Base-by-base conservation (phyloP, 768 basidiomycete species). In the Boletus rubroflammeus region DNA sequence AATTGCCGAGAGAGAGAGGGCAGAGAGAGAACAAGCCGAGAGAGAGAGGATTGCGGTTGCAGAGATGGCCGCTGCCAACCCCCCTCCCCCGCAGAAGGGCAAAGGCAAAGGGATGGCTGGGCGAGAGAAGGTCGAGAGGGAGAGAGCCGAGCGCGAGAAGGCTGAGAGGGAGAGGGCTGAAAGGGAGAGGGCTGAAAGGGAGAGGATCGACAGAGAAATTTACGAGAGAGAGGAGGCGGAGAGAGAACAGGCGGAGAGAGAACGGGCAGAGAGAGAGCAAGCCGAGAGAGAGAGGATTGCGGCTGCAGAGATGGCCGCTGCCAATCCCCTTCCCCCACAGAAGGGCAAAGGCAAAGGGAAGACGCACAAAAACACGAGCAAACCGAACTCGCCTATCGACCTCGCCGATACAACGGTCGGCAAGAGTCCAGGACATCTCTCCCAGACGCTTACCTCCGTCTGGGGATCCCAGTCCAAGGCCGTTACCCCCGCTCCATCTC, bases 381-480 rank as follows among this genome's bases (percentile, higher is more conserved):
- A 67, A 51, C 56, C 46, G 4, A 62, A 3, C 45, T 64, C 67
- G 17, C 66, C 70, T 28, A 56, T 76, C 63, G 69, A 74, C 58
- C 50, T 67, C 57, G 63, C 68, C 62, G 61, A 77, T 67, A 58
- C 72, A 15, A 63, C 71, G 19, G 73, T 73, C 23, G 72, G 74
- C 28, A 73, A 73, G 44, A 71, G 71, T 34, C 64, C 74, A 13
- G 68, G 70, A 11, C 72, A 67, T 49, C 72, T 81, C 21, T 75
- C 63, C 1, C 72, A 81, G 2, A 61, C 76, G 5, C 74, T 81
- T 41, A 74, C 63, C 21, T 73, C 80, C 0, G 71, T 81, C 6
- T 82, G 82, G 80, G 83, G 81, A 28, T 59, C 70, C 5, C 62
- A 66, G 41, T 64, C 62, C 56, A 65, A 64, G 55, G 56, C 60